Percentiles rank a stretch among this genome's conserved stretches.
Conservation (phyloP, 345 rosid genomes). For the Zanthoxylum bungeanum region DNA sequence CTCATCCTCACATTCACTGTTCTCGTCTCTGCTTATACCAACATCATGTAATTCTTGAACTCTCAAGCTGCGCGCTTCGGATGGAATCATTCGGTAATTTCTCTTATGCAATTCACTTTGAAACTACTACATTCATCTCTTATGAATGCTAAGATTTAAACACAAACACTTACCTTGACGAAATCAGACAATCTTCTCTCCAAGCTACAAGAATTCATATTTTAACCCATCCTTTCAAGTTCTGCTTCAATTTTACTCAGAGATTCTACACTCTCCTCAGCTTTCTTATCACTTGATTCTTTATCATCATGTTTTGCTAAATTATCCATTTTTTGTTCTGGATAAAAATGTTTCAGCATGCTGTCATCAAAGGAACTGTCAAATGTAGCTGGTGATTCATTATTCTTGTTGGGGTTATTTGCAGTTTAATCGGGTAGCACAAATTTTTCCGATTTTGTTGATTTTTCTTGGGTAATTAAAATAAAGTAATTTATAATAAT, state of each 20-base stretch:
- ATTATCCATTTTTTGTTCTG: constrained; percentile 15
- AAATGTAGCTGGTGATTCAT: too few relatives aligned
- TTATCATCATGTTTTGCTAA: constrained; percentile 19
- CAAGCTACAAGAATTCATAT: too few relatives aligned
- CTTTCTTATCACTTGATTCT: constrained; percentile 32
- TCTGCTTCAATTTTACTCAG: constrained; percentile 85
- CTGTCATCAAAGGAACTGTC: constrained; percentile 21
- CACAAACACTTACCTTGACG: constrained; percentile 42
- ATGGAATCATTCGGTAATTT: constrained; percentile 13
- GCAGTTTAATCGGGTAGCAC: constrained; percentile 27
- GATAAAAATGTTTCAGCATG: constrained; percentile 18
- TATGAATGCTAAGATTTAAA: not conserved
- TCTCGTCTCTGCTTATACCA: constrained; percentile 43
- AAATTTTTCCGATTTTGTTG: too few relatives aligned
- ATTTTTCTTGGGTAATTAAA: too few relatives aligned
- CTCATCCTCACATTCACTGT: constrained; percentile 49
- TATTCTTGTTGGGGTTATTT: too few relatives aligned
- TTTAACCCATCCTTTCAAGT: constrained; percentile 83
- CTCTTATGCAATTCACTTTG: not conserved
- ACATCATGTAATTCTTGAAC: constrained; percentile 34
- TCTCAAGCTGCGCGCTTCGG: constrained; percentile 3
- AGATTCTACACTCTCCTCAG: constrained; percentile 39
- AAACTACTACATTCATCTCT: not conserved
- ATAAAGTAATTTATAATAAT: too few relatives aligned
- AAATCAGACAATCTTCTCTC: constrained; percentile 41